Evolutionary conservation across 345 rosid species (phyloP).

Genomic region (Rubroshorea leprosula): DNA sequence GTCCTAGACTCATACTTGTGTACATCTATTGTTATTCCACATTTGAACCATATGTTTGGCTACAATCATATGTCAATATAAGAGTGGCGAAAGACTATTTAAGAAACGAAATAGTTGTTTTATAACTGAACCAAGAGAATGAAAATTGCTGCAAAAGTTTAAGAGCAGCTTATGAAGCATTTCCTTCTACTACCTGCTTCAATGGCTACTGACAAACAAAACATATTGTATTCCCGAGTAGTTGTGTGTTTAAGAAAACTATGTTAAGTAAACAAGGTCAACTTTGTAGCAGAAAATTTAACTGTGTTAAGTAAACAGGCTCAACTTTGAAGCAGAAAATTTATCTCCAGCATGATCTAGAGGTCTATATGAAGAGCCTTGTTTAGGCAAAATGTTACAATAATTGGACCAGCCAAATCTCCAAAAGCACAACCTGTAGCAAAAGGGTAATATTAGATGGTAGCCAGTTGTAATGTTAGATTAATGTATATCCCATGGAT

Average conservation of each 20-base stretch:
- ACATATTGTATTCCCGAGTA: too few species aligned
- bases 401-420: slow-evolving; percentile 75
- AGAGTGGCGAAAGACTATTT: not conserved
- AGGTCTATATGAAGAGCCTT: slow-evolving; percentile 43
- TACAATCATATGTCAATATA: not conserved
- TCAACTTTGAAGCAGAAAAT: not conserved
- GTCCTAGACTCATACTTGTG: not conserved
- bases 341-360: slow-evolving; percentile 20
- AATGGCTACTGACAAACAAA: not conserved
- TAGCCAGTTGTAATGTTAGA: not conserved
- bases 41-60: too few species aligned
- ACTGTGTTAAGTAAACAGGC: not conserved
- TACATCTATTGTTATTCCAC: too few species aligned
- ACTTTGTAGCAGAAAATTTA: too few species aligned
- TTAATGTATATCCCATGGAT: not conserved
- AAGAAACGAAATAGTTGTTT: not conserved
- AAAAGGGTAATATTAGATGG: slow-evolving; percentile 3
- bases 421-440: slow-evolving; percentile 75
- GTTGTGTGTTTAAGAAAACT: too few species aligned
- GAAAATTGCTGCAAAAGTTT: not conserved
- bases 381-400: slow-evolving; percentile 61
- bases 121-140: not conserved
- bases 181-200: not conserved
- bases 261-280: too few species aligned
- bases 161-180: slow-evolving; percentile 4